Percentiles rank a stretch among this genome's conserved stretches.
Conservation (phyloP, 768 basidiomycete species). For the Hericium rajendrae region DNA sequence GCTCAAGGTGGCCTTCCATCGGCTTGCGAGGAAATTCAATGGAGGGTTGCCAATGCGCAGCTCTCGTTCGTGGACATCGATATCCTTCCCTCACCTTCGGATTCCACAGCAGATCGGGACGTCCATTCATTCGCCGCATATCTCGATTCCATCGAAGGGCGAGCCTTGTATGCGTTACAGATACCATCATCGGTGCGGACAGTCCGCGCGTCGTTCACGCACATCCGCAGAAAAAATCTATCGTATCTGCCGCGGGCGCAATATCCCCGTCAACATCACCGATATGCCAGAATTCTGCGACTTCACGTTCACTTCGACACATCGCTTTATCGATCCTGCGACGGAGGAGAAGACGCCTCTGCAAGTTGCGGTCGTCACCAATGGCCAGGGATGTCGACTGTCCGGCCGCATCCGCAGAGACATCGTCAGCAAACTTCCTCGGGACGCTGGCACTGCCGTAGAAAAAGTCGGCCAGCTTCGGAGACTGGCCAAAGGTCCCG, state of each 20-base stretch:
- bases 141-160: slow-evolving; percentile 27
- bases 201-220: slow-evolving; percentile 30
- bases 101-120: slow-evolving; percentile 24
- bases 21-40: slow-evolving; percentile 66
- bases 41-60: slow-evolving; percentile 48
- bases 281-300: slow-evolving; percentile 84
- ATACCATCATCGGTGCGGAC: slow-evolving; percentile 44
- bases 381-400: slow-evolving; percentile 84
- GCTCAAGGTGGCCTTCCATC: slow-evolving; percentile 34
- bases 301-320: slow-evolving; percentile 78
- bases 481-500: slow-evolving; percentile 33
- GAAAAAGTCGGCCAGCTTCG: slow-evolving; percentile 65
- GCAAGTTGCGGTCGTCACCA: slow-evolving; percentile 82
- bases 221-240: slow-evolving; percentile 53
- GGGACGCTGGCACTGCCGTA: slow-evolving; percentile 66
- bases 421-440: slow-evolving; percentile 65
- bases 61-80: slow-evolving; percentile 51
- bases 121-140: slow-evolving; percentile 38
- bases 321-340: slow-evolving; percentile 58
- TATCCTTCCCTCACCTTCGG: slow-evolving; percentile 29
- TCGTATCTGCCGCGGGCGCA: slow-evolving; percentile 39
- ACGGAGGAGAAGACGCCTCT: slow-evolving; percentile 40
- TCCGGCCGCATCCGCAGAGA: slow-evolving; percentile 74
- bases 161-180: slow-evolving; percentile 71
- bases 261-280: slow-evolving; percentile 77